Conservation (phyloP, 2,329 filamentous ascomycete species). For the Herpotrichia juniperi region DNA sequence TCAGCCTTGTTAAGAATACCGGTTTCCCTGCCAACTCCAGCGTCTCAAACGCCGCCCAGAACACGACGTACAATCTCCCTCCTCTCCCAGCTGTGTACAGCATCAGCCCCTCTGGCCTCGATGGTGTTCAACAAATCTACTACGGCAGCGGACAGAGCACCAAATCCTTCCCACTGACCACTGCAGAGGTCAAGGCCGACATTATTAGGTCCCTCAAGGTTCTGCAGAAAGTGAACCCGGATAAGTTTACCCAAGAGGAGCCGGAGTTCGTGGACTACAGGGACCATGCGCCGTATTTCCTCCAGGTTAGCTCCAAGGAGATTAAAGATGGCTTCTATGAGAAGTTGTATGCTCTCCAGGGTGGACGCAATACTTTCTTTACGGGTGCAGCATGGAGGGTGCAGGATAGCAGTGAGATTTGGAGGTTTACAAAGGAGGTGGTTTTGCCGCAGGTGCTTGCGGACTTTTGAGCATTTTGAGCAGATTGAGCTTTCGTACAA, state of each 20-base stretch:
- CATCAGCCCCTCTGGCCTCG: not conserved
- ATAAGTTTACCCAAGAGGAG: conserved; percentile 1
- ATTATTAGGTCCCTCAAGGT: conserved; percentile 17
- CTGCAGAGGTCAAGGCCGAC: not conserved
- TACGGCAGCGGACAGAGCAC: not conserved
- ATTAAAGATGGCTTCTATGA: not conserved
- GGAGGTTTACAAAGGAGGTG: not conserved
- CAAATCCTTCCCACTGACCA: not conserved
- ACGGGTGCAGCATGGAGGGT: not conserved
- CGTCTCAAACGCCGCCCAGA: not conserved
- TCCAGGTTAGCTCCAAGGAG: not conserved
- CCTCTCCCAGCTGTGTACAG: not conserved
- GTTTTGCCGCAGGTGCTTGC: not conserved
- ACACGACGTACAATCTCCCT: not conserved
- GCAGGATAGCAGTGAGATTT: not conserved
- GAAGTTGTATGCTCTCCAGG: not conserved
- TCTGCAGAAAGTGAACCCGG: conserved; percentile 16
- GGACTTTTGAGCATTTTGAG: too few species aligned
- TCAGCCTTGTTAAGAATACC: not conserved
- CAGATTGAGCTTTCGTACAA: too few species aligned
- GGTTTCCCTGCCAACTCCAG: not conserved
- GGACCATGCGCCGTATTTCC: not conserved
- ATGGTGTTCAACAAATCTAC: not conserved
- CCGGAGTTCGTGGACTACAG: not conserved
- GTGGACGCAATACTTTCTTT: not conserved